Base-by-base conservation (phyloP, 805 yeast species). In the Kuraishia piskuri region DNA sequence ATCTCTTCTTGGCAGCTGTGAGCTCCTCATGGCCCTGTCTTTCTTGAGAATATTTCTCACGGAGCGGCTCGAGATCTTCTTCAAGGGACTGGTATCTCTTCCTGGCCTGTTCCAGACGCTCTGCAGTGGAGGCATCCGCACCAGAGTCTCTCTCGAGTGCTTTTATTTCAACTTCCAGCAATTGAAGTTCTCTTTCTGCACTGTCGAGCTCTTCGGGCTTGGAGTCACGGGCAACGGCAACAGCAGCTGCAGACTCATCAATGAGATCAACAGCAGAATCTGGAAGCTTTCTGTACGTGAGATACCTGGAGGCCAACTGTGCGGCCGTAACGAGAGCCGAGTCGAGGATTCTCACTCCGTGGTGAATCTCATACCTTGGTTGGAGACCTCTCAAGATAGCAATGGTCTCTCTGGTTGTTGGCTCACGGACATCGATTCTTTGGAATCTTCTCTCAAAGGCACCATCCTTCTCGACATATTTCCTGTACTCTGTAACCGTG, bases 391-490 rank as follows among this genome's bases (percentile, higher is more conserved):
- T 87, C 61, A 94, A 80, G 55, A 94, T 92, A 8, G 98, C 98
- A 50, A 92, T 88, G 0, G 99, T 90, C 71, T 94, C 97, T 61
- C 87, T 82, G 36, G 89, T 79, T 0, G 96, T 86, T 55, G 98
- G 94, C 64, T 95, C 99, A 50, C 87, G 88, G 36, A 94, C 98
- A 65, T 92, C 97, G 62, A 94, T 89, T 68, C 90, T 90, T 73
- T 94, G 99, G 81, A 94, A 94, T 69, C 99, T 83, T 78, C 99
- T 88, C 71, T 92, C 99, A 68, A 94, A 92, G 1, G 99, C 99
- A 69, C 97, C 99, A 70, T 94, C 99, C 70, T 92, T 92, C 66
- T 94, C 90, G 56, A 94, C 84, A 65, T 86, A 83, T 65, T 90
- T 85, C 66, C 98, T 82, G 76, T 94, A 94, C 73, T 94, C 99